phyloP scores from a whole-genome alignment of 78 protist genomes.

The Dictyostelium intermedium region DNA sequence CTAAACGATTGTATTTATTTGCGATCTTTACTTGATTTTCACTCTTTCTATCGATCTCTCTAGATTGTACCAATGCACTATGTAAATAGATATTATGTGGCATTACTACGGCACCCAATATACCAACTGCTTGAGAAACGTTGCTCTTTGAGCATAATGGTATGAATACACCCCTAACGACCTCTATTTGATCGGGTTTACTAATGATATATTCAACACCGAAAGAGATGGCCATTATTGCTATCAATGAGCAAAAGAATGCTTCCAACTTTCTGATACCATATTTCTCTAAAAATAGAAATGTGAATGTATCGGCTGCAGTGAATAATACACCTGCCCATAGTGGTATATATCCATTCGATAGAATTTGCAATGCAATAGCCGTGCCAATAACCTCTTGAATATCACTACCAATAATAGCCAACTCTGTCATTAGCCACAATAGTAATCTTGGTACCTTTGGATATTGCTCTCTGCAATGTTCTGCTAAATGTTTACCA shows the following conservation, averaged over 20 bases:
- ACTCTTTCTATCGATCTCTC: constrained; percentile 24
- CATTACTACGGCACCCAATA: constrained; percentile 92
- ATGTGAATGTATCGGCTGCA: constrained; percentile 85
- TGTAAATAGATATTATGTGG: constrained; percentile 92
- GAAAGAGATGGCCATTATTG: constrained; percentile 82
- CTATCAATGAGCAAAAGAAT: constrained; percentile 75
- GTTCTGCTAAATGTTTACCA: constrained; percentile 83
- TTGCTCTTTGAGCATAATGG: constrained; percentile 10
- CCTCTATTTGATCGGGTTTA: constrained; percentile 52
- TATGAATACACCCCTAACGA: constrained; percentile 39
- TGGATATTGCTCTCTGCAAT: constrained; percentile 85
- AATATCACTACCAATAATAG: constrained; percentile 89
- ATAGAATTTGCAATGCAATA: constrained; percentile 81
- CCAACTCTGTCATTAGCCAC: constrained; percentile 91
- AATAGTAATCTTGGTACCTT: constrained; percentile 38
- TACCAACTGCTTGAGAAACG: constrained; percentile 81
- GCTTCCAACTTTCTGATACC: constrained; percentile 83
- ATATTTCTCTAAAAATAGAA: constrained; percentile 76
- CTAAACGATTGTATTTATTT: constrained; percentile 83
- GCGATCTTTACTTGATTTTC: constrained; percentile 48
- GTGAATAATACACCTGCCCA: constrained; percentile 89
- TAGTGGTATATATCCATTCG: constrained; percentile 74
- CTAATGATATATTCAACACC: constrained; percentile 47
- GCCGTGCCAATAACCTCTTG: constrained; percentile 90
- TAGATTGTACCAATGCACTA: constrained; percentile 85